Percentiles rank a stretch among this genome's conserved stretches.
Evolutionary conservation across 2,329 filamentous ascomycete species (phyloP).

Genomic region (Claviceps arundinis): DNA sequence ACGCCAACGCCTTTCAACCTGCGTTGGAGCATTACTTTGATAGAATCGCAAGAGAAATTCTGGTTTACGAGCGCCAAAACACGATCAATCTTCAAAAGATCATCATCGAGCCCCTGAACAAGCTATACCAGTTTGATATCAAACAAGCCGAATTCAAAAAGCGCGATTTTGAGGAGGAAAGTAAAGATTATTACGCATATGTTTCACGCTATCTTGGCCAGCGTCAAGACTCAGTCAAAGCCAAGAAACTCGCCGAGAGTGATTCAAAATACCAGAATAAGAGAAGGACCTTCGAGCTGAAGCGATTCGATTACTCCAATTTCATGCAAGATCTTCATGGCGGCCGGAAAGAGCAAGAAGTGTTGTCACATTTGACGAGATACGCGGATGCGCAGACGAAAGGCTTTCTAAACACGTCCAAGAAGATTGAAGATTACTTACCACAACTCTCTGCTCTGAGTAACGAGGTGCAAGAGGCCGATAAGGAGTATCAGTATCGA

Average conservation of each 20-base stretch:
- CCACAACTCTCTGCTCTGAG: slow-evolving; percentile 84
- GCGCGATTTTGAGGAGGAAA: slow-evolving; percentile 96
- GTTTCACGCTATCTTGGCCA: slow-evolving; percentile 93
- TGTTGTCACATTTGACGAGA: slow-evolving; percentile 84
- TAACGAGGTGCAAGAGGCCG: slow-evolving; percentile 78
- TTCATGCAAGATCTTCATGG: slow-evolving; percentile 99
- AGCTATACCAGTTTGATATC: slow-evolving; percentile 88
- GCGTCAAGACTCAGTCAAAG: slow-evolving; percentile 86
- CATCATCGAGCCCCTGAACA: slow-evolving; percentile 86
- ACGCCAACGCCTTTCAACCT: slow-evolving; percentile 92
- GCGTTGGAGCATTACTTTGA: slow-evolving; percentile 97
- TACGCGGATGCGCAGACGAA: slow-evolving; percentile 85
- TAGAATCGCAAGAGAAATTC: slow-evolving; percentile 84
- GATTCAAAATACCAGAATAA: slow-evolving; percentile 95
- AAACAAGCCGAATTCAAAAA: slow-evolving; percentile 96
- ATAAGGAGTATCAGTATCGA: slow-evolving; percentile 94
- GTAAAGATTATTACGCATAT: slow-evolving; percentile 95
- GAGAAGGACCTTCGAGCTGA: slow-evolving; percentile 87
- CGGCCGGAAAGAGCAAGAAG: slow-evolving; percentile 95
- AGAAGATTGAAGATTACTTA: slow-evolving; percentile 74
- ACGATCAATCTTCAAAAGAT: slow-evolving; percentile 74
- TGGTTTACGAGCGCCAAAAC: slow-evolving; percentile 77
- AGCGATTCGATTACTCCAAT: slow-evolving; percentile 95
- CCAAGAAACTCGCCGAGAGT: slow-evolving; percentile 90
- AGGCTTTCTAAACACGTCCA: slow-evolving; percentile 68